Evolutionary conservation across 495 filamentous ascomycete species (phyloP).

Genomic region (Hyaloscypha variabilis): DNA sequence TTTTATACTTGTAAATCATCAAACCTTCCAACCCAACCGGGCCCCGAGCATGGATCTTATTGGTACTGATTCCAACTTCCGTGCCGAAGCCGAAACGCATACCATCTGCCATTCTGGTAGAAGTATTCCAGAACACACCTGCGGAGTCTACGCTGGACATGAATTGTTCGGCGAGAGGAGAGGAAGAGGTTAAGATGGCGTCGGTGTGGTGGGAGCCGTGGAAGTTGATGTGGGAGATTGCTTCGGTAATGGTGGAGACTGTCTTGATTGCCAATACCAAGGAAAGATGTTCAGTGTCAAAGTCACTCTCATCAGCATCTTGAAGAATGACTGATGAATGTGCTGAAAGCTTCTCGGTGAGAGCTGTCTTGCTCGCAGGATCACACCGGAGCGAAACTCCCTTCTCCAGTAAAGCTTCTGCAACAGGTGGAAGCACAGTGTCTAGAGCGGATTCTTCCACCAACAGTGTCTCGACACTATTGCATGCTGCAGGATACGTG

Average conservation of each 20-base stretch:
- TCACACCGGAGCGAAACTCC: slow-evolving; percentile 90
- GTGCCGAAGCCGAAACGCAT: slow-evolving; percentile 98
- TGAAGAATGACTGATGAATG: slow-evolving; percentile 47
- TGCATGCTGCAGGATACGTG: slow-evolving; percentile 95
- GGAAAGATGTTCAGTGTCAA: slow-evolving; percentile 85
- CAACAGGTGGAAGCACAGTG: slow-evolving; percentile 71
- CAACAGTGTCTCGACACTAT: slow-evolving; percentile 85
- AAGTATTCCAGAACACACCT: slow-evolving; percentile 96
- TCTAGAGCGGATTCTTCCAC: slow-evolving; percentile 73
- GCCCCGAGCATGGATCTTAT: slow-evolving; percentile 94
- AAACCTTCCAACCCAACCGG: slow-evolving; percentile 93
- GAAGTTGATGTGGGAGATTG: slow-evolving; percentile 85
- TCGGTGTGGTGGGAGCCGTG: slow-evolving; percentile 97
- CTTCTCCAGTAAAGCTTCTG: slow-evolving; percentile 68
- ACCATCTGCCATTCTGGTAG: slow-evolving; percentile 91
- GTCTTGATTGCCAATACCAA: slow-evolving; percentile 85
- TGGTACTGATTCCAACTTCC: slow-evolving; percentile 97
- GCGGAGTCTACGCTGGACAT: slow-evolving; percentile 84
- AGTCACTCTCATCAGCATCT: slow-evolving; percentile 70
- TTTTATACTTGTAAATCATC: slow-evolving; percentile 95
- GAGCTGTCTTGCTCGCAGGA: slow-evolving; percentile 58
- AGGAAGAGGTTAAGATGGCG: slow-evolving; percentile 75
- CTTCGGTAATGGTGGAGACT: slow-evolving; percentile 65
- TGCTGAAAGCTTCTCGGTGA: slow-evolving; percentile 44
- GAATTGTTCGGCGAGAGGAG: slow-evolving; percentile 70